phyloP scores from a whole-genome alignment of 1,284 basidiomycete genomes.

The Melanopsichium pennsylvanicum region DNA sequence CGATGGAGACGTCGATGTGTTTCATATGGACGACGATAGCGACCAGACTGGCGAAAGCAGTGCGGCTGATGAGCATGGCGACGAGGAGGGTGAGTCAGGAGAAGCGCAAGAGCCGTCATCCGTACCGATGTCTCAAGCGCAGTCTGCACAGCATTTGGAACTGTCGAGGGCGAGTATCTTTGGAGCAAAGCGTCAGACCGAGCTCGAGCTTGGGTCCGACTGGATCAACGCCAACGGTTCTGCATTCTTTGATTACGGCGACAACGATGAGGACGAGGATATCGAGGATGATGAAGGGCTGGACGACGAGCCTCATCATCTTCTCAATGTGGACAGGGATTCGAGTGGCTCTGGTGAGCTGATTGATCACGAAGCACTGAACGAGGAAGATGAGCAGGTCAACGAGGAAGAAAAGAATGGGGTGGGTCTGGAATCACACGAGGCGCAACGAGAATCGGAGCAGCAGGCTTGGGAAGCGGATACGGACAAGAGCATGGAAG shows the following conservation, averaged over 20 bases:
- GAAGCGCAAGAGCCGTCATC: conserved; percentile 1
- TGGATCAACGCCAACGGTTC: conserved; percentile 35
- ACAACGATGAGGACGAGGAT: conserved; percentile 26
- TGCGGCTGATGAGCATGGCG: not conserved
- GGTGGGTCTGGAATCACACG: not conserved
- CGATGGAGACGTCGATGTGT: conserved; percentile 25
- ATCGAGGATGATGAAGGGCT: conserved; percentile 26
- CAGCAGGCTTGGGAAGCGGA: conserved; percentile 7
- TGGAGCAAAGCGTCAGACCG: conserved; percentile 20
- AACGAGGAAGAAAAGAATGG: not conserved
- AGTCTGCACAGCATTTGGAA: conserved; percentile 39
- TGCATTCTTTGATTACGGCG: conserved; percentile 44
- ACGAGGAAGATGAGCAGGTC: conserved; percentile 13
- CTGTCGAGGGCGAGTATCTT: conserved; percentile 30
- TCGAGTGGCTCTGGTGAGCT: conserved; percentile 40
- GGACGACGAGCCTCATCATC: conserved; percentile 45
- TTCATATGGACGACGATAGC: conserved; percentile 43
- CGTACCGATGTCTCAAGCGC: conserved; percentile 5
- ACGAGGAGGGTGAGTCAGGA: conserved; percentile 7
- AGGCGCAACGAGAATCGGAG: not conserved
- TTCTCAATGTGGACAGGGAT: conserved; percentile 42
- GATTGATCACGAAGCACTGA: conserved; percentile 34
- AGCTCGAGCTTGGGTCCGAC: conserved; percentile 24
- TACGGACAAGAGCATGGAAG: conserved; percentile 40
- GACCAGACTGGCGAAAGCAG: not conserved